phyloP scores from a whole-genome alignment of 169 alveolate genomes.

The Eimeria falciformis region DNA sequence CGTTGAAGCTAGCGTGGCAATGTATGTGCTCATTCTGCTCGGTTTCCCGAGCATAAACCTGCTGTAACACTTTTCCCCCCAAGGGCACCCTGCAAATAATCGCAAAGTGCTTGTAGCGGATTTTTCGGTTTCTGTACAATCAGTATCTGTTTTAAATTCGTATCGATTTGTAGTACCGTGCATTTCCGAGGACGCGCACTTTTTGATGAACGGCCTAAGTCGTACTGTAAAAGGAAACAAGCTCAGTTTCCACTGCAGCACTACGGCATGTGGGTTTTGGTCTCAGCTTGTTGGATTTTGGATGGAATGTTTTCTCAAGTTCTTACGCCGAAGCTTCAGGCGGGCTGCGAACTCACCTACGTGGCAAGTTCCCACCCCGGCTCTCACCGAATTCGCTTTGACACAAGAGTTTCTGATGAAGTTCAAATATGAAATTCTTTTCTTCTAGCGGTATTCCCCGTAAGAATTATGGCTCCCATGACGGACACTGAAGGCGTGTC shows the following conservation, averaged over 20 bases:
- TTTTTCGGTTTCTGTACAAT: too few relatives aligned
- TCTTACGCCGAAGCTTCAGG: conserved; percentile 86
- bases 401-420: too few relatives aligned
- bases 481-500: too few relatives aligned
- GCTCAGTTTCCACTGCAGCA: too few relatives aligned
- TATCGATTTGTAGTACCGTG: background rate
- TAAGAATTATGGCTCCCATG: too few relatives aligned
- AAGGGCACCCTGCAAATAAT: too few relatives aligned
- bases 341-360: conserved; percentile 93
- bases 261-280: too few relatives aligned
- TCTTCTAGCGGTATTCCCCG: background rate
- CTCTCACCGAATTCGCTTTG: background rate
- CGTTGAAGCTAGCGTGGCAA: conserved; percentile 91
- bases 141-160: background rate
- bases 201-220: too few relatives aligned
- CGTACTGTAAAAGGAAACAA: too few relatives aligned
- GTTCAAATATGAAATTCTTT: background rate
- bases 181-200: background rate
- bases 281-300: conserved; percentile 89
- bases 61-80: too few relatives aligned
- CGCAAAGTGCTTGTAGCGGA: too few relatives aligned
- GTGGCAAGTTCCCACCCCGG: conserved; percentile 78
- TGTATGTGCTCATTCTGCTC: conserved; percentile 79
- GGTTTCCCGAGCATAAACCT: too few relatives aligned
- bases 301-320: conserved; percentile 90